phyloP scores from a whole-genome alignment of 257 asterid species.

The Voacanga thouarsii region DNA sequence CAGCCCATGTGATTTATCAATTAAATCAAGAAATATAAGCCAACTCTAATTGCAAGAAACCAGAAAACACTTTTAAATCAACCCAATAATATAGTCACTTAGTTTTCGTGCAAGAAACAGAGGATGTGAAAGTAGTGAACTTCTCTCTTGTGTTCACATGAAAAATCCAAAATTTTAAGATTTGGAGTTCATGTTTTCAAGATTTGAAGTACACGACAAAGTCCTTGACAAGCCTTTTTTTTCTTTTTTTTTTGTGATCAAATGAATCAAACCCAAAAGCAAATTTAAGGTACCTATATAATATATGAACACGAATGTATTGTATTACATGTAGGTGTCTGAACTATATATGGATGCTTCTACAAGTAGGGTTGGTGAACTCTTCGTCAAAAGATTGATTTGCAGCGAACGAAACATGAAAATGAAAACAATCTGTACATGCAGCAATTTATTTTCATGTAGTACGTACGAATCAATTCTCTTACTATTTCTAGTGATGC shows the following conservation, averaged over 20 bases:
- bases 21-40: neutral
- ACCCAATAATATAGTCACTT: neutral
- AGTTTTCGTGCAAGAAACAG: slow-evolving; percentile 12
- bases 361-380: too few species aligned
- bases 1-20: neutral
- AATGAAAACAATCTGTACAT: too few species aligned
- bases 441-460: neutral
- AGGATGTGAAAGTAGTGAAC: neutral
- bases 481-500: too few species aligned
- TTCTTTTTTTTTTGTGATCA: neutral
- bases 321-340: neutral
- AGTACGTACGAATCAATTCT: neutral
- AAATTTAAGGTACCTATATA: neutral
- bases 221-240: neutral
- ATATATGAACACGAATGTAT: too few species aligned
- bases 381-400: neutral
- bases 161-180: neutral
- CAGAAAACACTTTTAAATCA: neutral
- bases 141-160: neutral
- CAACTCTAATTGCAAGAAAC: slow-evolving; percentile 12
- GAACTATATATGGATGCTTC: too few species aligned
- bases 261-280: neutral
- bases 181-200: neutral
- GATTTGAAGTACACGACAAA: neutral
- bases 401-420: too few species aligned